Evolutionary conservation across 768 basidiomycete genomes (phyloP).

Genomic region (Podaxis carcinomalis): DNA sequence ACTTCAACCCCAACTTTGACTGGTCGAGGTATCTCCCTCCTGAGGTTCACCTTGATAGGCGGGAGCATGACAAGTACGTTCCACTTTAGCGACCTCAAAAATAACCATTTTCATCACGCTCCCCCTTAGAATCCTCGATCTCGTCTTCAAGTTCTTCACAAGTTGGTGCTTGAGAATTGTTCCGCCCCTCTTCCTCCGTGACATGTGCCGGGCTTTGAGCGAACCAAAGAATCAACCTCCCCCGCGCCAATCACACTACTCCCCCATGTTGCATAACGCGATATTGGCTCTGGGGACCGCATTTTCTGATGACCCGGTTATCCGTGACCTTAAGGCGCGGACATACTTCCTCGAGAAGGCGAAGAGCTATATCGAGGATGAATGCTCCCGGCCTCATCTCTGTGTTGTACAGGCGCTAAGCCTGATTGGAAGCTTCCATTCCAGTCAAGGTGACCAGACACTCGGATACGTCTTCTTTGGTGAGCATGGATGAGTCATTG

Average conservation of each 20-base stretch:
- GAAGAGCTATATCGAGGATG: conserved; percentile 42
- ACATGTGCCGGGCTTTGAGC: conserved; percentile 40
- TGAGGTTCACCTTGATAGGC: conserved; percentile 36
- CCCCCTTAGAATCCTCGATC: conserved; percentile 34
- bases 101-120: background rate
- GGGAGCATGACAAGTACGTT: conserved; percentile 40
- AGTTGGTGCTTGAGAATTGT: conserved; percentile 48
- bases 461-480: conserved; percentile 46
- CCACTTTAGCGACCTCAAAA: background rate
- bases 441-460: conserved; percentile 42
- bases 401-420: conserved; percentile 41
- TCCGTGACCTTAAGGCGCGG: conserved; percentile 38
- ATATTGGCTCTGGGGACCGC: conserved; percentile 43
- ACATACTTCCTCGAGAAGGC: conserved; percentile 37
- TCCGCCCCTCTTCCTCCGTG: conserved; percentile 43
- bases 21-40: conserved; percentile 46
- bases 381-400: conserved; percentile 42
- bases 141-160: conserved; percentile 44
- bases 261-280: conserved; percentile 70
- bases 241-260: conserved; percentile 56
- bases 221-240: conserved; percentile 30
- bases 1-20: conserved; percentile 43
- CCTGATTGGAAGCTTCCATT: conserved; percentile 40
- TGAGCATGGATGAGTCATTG: conserved; percentile 18
- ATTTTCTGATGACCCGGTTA: conserved; percentile 39